phyloP scores from a whole-genome alignment of 192 early-diverging fungal species.

The Phycomyces blakesleeanus region DNA sequence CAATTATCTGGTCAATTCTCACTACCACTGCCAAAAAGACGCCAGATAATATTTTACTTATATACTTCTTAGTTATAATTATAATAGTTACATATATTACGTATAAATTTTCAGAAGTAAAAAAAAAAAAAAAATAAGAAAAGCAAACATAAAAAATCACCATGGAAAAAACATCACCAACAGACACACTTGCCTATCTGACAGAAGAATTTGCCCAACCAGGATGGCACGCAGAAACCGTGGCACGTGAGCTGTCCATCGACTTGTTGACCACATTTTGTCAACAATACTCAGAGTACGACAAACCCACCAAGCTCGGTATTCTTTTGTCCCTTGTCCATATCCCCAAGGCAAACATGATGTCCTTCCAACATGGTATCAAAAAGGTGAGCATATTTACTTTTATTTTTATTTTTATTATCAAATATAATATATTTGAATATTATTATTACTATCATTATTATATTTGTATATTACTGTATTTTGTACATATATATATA shows the following conservation, averaged over 20 bases:
- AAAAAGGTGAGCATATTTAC: constrained; percentile 25
- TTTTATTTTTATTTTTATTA: constrained; percentile 2
- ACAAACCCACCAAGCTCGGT: constrained; percentile 21
- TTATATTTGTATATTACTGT: too few species aligned
- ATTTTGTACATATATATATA: too few species aligned
- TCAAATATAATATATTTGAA: too few species aligned
- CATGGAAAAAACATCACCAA: constrained; percentile 17
- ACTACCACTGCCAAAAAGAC: too few species aligned
- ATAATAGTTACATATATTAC: too few species aligned
- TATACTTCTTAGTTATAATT: too few species aligned
- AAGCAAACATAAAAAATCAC: too few species aligned
- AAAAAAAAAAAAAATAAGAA: too few species aligned
- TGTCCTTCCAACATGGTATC: constrained; percentile 4
- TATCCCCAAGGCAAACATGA: constrained; percentile 21
- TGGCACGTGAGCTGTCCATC: constrained; percentile 25
- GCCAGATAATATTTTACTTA: too few species aligned
- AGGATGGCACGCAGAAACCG: constrained; percentile 20
- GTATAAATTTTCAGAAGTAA: too few species aligned
- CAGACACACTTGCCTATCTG: constrained; percentile 21
- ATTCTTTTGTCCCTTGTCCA: constrained; percentile 27
- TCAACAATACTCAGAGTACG: constrained; percentile 17
- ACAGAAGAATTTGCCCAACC: constrained; percentile 11
- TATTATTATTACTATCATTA: too few species aligned
- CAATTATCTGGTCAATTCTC: too few species aligned
- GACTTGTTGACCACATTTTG: constrained; percentile 17